These are phyloP conservation scores for Colletotrichum costaricense DNA, from an alignment of 2,329 filamentous ascomycete species.

Conservation along the genomic window DNA sequence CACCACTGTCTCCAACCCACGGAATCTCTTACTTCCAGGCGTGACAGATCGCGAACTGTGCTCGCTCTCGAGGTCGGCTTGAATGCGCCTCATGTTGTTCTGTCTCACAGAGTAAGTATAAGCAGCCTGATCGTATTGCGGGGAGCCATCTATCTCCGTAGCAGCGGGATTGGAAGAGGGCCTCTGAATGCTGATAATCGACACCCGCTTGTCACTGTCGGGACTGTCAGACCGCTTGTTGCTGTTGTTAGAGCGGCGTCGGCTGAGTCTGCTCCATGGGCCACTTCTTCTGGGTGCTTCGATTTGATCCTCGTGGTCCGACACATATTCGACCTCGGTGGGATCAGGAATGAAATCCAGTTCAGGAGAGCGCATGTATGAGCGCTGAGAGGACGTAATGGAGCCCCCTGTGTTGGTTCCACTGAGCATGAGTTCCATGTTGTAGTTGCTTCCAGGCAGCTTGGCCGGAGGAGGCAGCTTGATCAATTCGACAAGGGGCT, in stretches of 20 bases:
- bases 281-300: constrained; percentile 23
- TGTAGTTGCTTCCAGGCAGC: constrained; percentile 18
- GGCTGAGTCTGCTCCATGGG: constrained; percentile 1
- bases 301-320: constrained; percentile 21
- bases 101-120: constrained; percentile 21
- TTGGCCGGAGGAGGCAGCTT: constrained; percentile 21
- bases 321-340: constrained; percentile 22
- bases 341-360: constrained; percentile 19
- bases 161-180: not conserved
- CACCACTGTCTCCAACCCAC: constrained; percentile 27
- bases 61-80: constrained; percentile 26
- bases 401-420: constrained; percentile 12
- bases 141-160: not conserved
- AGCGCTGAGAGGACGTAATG: constrained; percentile 14
- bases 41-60: constrained; percentile 26
- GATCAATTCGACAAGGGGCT: not conserved
- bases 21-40: constrained; percentile 24
- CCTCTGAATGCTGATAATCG: not conserved
- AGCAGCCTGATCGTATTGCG: constrained; percentile 4
- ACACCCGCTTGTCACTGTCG: constrained; percentile 1
- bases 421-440: constrained; percentile 12
- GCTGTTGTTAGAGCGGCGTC: constrained; percentile 56
- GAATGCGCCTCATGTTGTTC: constrained; percentile 7
- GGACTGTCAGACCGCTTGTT: constrained; percentile 42
- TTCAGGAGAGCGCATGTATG: constrained; percentile 17